Conservation (phyloP, 805 yeast species). For the Isabelozyma pseudorhagii region DNA sequence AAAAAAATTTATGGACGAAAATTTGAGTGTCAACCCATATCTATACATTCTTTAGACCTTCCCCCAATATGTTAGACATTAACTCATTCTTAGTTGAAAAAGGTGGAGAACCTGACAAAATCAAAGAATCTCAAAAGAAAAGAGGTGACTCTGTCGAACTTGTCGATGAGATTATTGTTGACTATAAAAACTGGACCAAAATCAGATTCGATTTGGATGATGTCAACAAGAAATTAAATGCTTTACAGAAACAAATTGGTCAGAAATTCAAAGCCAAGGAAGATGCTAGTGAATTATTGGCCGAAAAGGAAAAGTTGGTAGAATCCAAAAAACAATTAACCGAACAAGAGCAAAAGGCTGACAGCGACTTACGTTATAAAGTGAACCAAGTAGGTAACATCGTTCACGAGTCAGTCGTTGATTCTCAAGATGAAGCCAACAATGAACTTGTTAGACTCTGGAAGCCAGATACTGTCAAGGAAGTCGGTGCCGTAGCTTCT, state of each 20-base stretch:
- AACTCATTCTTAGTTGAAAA: conserved; percentile 89
- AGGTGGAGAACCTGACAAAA: conserved; percentile 92
- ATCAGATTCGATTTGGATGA: conserved; percentile 81
- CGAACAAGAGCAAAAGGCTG: conserved; percentile 75
- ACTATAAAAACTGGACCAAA: conserved; percentile 90
- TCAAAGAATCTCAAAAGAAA: conserved; percentile 85
- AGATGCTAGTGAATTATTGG: conserved; percentile 82
- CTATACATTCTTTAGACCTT: background rate
- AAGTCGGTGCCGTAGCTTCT: conserved; percentile 63
- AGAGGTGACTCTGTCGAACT: conserved; percentile 94
- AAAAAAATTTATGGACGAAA: background rate
- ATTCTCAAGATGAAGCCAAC: conserved; percentile 84
- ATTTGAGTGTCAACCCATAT: background rate
- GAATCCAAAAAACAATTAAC: conserved; percentile 65
- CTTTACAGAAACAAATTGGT: conserved; percentile 91
- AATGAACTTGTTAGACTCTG: conserved; percentile 85
- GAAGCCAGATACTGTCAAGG: conserved; percentile 71
- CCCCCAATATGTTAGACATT: conserved; percentile 78
- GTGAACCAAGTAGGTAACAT: conserved; percentile 91
- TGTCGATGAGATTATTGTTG: conserved; percentile 91
- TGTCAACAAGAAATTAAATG: conserved; percentile 82
- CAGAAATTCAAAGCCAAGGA: conserved; percentile 90
- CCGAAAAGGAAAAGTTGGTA: conserved; percentile 73
- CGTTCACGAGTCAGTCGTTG: conserved; percentile 88
- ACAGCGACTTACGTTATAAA: conserved; percentile 67